Evolutionary conservation across 176 grass and related monocot species (phyloP).

Genomic region (Carex kokanica): DNA sequence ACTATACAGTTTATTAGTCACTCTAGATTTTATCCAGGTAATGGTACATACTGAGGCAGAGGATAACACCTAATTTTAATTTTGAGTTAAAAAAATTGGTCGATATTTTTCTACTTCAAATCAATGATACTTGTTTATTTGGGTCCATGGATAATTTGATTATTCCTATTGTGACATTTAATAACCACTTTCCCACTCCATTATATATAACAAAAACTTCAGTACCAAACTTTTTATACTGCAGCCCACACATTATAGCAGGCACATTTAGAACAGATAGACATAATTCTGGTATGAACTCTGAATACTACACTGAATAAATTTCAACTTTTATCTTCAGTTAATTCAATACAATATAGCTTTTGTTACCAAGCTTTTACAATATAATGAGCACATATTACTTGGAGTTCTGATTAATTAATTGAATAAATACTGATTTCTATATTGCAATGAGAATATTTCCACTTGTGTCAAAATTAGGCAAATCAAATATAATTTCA

Average conservation of each 20-base stretch:
- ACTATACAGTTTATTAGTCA: conserved; percentile 1
- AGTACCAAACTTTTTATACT: background rate
- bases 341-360: background rate
- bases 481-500: conserved; percentile 7
- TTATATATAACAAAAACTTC: background rate
- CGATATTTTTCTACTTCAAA: background rate
- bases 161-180: background rate
- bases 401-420: background rate
- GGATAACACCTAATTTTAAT: background rate
- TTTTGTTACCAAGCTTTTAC: background rate
- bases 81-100: background rate
- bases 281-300: conserved; percentile 2
- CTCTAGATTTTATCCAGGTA: background rate
- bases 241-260: background rate
- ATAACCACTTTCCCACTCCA: background rate
- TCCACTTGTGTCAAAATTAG: background rate
- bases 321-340: background rate
- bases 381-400: background rate
- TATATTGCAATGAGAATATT: background rate
- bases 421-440: background rate
- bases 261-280: background rate
- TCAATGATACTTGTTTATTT: background rate
- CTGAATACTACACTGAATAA: background rate
- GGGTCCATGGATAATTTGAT: background rate
- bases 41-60: background rate